A percentile compares a stretch with the other conserved stretches of the same genome.
Evolutionary conservation across 2,329 filamentous ascomycete genomes (phyloP).

Genomic region (Clonostachys solani): DNA sequence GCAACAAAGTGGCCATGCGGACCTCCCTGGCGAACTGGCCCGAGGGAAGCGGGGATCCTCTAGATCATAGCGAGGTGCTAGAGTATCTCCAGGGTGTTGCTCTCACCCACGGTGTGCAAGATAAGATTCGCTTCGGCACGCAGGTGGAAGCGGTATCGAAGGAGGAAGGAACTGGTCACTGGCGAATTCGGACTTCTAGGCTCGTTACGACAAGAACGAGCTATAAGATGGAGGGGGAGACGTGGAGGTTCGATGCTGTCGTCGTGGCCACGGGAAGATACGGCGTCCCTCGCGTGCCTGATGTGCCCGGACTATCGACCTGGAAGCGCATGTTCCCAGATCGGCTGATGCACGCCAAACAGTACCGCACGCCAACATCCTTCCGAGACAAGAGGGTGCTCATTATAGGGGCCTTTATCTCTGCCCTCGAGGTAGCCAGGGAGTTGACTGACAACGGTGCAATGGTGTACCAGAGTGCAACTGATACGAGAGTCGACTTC

Average conservation of each 20-base stretch:
- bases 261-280: constrained; percentile 67
- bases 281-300: constrained; percentile 56
- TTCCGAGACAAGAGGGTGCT: constrained; percentile 51
- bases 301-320: constrained; percentile 50
- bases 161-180: constrained; percentile 26
- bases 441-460: constrained; percentile 29
- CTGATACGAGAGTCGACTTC: constrained; percentile 54
- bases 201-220: constrained; percentile 19
- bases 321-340: constrained; percentile 52
- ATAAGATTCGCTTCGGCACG: constrained; percentile 49
- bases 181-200: constrained; percentile 46
- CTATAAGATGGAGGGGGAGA: constrained; percentile 9
- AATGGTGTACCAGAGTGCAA: constrained; percentile 44
- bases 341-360: constrained; percentile 63
- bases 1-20: constrained; percentile 53
- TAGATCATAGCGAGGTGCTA: constrained; percentile 50
- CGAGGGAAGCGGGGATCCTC: constrained; percentile 52
- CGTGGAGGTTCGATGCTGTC: constrained; percentile 54
- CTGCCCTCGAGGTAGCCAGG: constrained; percentile 33
- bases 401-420: constrained; percentile 46
- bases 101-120: constrained; percentile 39
- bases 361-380: constrained; percentile 58
- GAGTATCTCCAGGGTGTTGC: constrained; percentile 60
- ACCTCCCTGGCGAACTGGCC: constrained; percentile 48
- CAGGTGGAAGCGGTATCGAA: constrained; percentile 51